Percentiles rank a stretch among this genome's conserved stretches.
phyloP scores from a whole-genome alignment of 2,329 filamentous ascomycete genomes.

The Colletotrichum destructivum region DNA sequence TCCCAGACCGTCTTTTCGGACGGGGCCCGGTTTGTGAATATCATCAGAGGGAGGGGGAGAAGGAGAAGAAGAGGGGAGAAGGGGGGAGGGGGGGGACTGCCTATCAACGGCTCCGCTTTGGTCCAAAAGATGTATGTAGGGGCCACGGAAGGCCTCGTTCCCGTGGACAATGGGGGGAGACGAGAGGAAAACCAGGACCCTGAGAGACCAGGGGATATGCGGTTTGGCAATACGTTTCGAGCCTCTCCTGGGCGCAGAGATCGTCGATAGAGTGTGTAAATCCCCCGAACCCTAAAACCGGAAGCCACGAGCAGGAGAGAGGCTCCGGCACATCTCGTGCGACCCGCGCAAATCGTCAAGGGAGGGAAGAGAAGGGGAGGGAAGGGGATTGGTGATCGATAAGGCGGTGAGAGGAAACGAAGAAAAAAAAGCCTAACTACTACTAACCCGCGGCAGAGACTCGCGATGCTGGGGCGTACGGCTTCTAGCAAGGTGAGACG shows the following conservation, averaged over 20 bases:
- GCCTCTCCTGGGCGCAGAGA: slow-evolving; percentile 31
- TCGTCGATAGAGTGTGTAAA: slow-evolving; percentile 41
- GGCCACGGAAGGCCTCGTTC: slow-evolving; percentile 21
- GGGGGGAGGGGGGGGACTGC: not conserved
- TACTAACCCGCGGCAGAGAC: too few relatives aligned
- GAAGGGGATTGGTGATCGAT: too few relatives aligned
- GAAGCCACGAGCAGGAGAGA: slow-evolving; percentile 15
- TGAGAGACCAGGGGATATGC: slow-evolving; percentile 28
- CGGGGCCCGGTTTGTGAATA: slow-evolving; percentile 12
- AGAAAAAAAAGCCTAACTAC: too few relatives aligned
- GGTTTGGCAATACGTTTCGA: slow-evolving; percentile 40
- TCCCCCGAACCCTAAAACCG: slow-evolving; percentile 40
- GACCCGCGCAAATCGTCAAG: slow-evolving; percentile 6
- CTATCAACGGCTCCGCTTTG: not conserved
- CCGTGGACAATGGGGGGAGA: slow-evolving; percentile 19
- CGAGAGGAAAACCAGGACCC: slow-evolving; percentile 21
- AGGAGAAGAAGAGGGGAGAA: not conserved
- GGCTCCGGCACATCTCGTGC: slow-evolving; percentile 6
- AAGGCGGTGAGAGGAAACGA: too few relatives aligned
- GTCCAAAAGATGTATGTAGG: slow-evolving; percentile 17
- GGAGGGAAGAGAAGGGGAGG: too few relatives aligned
- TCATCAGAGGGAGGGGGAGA: slow-evolving; percentile 13
- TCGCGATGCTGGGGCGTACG: too few relatives aligned
- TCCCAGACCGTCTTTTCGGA: slow-evolving; percentile 37
- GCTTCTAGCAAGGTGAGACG: too few relatives aligned